A percentile compares a stretch with the other conserved stretches of the same genome.
These are phyloP conservation scores for Dactylellina leptospora DNA, from an alignment of 2,329 filamentous ascomycete species.

Conservation along the genomic window DNA sequence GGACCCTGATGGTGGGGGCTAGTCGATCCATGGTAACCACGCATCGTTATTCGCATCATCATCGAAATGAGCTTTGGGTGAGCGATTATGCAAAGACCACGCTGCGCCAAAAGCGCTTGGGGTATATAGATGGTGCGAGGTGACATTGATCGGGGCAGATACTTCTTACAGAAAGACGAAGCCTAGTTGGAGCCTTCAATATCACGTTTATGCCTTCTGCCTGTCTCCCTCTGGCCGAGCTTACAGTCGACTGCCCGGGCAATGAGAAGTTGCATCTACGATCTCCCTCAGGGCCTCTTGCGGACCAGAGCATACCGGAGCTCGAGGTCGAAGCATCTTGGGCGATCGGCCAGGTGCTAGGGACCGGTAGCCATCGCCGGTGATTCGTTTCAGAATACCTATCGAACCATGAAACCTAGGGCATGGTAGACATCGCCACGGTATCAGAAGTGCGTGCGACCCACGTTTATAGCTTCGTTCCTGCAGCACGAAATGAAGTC, in stretches of 20 bases:
- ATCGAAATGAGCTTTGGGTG: no score
- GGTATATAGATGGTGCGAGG: no score
- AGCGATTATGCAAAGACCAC: no score
- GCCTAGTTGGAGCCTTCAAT: neutral
- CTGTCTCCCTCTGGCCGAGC: neutral
- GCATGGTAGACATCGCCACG: neutral
- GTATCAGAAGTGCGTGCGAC: conserved; percentile 12
- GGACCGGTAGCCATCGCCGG: conserved; percentile 10
- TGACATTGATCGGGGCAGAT: neutral
- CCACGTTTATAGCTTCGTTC: conserved; percentile 26
- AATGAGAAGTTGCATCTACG: neutral
- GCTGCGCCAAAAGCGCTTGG: no score
- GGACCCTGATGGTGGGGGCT: no score
- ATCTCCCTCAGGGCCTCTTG: neutral
- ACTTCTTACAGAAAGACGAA: neutral
- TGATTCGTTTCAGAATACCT: conserved; percentile 13
- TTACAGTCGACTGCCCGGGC: neutral
- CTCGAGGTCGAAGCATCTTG: conserved; percentile 1
- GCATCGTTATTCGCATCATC: no score
- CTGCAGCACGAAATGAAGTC: conserved; percentile 27
- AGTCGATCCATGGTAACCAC: no score
- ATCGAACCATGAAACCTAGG: conserved; percentile 6
- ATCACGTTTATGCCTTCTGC: neutral
- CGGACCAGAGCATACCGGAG: neutral
- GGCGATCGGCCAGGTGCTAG: neutral